A percentile compares a stretch with the other conserved stretches of the same genome.
These are phyloP conservation scores for Cercospora beticola DNA, from an alignment of 2,329 filamentous ascomycete genomes.

Conservation along the genomic window DNA sequence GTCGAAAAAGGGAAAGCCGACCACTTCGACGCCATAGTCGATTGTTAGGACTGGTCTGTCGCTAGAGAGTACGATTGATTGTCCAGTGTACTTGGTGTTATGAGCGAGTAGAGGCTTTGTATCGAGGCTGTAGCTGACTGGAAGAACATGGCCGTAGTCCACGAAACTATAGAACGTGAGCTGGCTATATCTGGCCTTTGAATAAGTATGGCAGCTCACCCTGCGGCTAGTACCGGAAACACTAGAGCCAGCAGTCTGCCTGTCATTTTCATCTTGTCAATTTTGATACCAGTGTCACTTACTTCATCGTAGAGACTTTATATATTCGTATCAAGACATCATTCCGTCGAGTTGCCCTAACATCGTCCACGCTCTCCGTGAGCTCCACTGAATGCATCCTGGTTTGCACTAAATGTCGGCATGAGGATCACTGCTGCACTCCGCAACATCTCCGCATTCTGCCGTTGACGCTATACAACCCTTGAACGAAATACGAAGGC, in stretches of 20 bases:
- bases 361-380: background rate
- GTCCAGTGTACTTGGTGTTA: background rate
- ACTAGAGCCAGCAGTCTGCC: background rate
- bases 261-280: too few species aligned
- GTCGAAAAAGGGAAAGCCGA: conserved; percentile 39
- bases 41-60: conserved; percentile 10
- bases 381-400: background rate
- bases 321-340: background rate
- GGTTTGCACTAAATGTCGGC: background rate
- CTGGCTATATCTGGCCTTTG: background rate
- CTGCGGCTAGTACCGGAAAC: background rate
- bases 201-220: background rate
- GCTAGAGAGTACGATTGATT: conserved; percentile 3
- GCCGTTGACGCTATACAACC: background rate
- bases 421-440: background rate
- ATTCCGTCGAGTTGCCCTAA: background rate
- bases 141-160: conserved; percentile 18
- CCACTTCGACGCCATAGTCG: conserved; percentile 37
- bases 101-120: background rate
- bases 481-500: background rate
- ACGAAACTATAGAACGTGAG: conserved; percentile 6
- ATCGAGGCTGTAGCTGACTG: conserved; percentile 3
- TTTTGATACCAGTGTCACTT: background rate
- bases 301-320: background rate
- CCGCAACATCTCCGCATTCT: background rate